These are phyloP conservation scores for Multifurca ochricompacta DNA, from an alignment of 768 basidiomycete species.

Conservation along the genomic window DNA sequence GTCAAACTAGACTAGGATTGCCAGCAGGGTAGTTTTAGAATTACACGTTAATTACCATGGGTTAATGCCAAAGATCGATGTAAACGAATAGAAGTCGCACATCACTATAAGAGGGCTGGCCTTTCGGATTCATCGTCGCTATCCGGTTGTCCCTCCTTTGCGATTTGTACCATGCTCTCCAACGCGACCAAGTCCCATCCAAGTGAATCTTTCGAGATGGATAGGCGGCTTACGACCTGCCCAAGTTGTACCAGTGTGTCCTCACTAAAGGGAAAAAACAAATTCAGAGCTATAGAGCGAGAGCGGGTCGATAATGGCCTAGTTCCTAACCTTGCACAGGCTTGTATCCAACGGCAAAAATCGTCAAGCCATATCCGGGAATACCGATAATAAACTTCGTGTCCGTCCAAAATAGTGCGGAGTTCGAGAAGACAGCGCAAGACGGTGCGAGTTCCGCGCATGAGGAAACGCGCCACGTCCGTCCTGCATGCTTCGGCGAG, in stretches of 20 bases:
- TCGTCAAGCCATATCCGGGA: slow-evolving; percentile 83
- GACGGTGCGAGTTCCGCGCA: slow-evolving; percentile 53
- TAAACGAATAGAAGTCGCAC: neutral
- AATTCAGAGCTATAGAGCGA: neutral
- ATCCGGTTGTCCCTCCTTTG: slow-evolving; percentile 38
- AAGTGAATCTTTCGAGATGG: slow-evolving; percentile 45
- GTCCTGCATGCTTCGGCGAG: slow-evolving; percentile 60
- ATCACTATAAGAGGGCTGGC: neutral
- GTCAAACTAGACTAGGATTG: slow-evolving; percentile 36
- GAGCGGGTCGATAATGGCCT: neutral
- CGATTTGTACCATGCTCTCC: slow-evolving; percentile 45
- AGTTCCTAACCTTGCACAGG: slow-evolving; percentile 50
- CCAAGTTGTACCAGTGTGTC: slow-evolving; percentile 42
- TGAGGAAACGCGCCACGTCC: slow-evolving; percentile 55
- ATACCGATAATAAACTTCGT: slow-evolving; percentile 85
- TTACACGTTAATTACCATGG: no score
- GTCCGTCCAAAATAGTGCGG: slow-evolving; percentile 68
- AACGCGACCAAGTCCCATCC: slow-evolving; percentile 68
- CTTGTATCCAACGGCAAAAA: slow-evolving; percentile 74
- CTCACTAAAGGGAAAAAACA: slow-evolving; percentile 38
- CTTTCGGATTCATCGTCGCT: slow-evolving; percentile 48
- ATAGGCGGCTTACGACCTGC: slow-evolving; percentile 31
- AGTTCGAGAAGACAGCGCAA: slow-evolving; percentile 62
- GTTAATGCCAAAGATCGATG: neutral
- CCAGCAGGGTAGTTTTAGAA: neutral